These are phyloP conservation scores for Populus trichocarpa DNA, from an alignment of 441 rosid species.

Conservation along the genomic window DNA sequence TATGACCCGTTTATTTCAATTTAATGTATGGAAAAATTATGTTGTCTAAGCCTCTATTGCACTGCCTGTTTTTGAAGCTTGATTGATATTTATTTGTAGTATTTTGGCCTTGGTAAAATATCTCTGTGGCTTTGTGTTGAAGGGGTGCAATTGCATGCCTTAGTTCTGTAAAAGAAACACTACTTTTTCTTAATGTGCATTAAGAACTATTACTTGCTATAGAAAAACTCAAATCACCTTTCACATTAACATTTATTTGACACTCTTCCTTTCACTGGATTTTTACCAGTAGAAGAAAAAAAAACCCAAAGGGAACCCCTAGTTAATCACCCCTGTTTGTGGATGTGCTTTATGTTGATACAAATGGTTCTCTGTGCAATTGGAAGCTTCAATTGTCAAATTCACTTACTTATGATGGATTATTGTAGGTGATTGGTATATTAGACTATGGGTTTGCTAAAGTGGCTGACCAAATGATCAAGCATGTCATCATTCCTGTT, in stretches of 20 bases:
- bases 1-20: no score
- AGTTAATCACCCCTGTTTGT: neutral
- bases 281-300: neutral
- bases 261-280: neutral
- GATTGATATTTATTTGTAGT: no score
- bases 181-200: neutral
- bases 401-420: slow-evolving; percentile 18
- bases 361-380: neutral
- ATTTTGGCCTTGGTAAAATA: no score
- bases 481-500: slow-evolving; percentile 68
- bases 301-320: neutral
- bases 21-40: no score
- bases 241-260: neutral
- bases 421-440: slow-evolving; percentile 69
- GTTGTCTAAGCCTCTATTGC: no score
- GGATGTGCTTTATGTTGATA: neutral
- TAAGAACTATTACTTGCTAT: neutral
- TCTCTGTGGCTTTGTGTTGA: no score
- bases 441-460: slow-evolving; percentile 87
- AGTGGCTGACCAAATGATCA: slow-evolving; percentile 84
- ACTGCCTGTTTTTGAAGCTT: no score
- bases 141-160: no score
- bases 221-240: neutral
- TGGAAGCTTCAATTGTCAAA: neutral
- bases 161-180: neutral